Base-by-base conservation (phyloP, 1,284 basidiomycete species). In the Puccinia sorghi region DNA sequence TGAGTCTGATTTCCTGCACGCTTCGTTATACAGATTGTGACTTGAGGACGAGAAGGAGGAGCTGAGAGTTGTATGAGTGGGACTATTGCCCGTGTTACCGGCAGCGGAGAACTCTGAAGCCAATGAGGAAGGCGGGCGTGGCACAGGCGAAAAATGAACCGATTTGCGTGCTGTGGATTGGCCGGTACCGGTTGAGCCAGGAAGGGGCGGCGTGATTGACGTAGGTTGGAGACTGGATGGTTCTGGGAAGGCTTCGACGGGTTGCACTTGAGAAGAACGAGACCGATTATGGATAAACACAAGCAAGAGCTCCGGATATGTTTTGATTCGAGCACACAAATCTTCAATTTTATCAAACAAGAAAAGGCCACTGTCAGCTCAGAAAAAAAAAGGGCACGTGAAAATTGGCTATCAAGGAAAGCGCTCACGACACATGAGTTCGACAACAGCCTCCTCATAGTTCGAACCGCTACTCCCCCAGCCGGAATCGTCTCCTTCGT, bases 261-360 rank as follows among this genome's bases (percentile, higher is more conserved):
- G 17, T 50, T 61, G 70, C 27, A 25, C n/a, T 50, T 48, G 56
- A 17, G 79, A 74, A n/a, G 59, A 41, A 43, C 72, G 72, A 66
- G 72, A 27, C 82, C 92, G 94, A 84, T 96, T 93, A 83, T 95
- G 93, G 84, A 97, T 94, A 86, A 97, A 97, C 81, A 97, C 95
- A 88, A 96, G 92, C 54, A 97, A 89, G 1, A 97, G 87, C 82
- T 95, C 93, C 5, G 93, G 90, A 84, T 93, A 92, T 63, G 92
- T 92, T 75, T 91, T 88, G 84, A 96, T 94, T 61, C 93, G 89
- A 82, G 92, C 93, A 87, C 93, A 94, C 43, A 97, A 85, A 81
- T 93, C 93, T 79, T 50, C 39, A 37, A 27, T 50, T 48, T n/a
- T 39, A 7, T 61, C n/a, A 70, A 66, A 66, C 32, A 9, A 12